phyloP scores from a whole-genome alignment of 1,139 yeast genomes.

The Candida smagusa region DNA sequence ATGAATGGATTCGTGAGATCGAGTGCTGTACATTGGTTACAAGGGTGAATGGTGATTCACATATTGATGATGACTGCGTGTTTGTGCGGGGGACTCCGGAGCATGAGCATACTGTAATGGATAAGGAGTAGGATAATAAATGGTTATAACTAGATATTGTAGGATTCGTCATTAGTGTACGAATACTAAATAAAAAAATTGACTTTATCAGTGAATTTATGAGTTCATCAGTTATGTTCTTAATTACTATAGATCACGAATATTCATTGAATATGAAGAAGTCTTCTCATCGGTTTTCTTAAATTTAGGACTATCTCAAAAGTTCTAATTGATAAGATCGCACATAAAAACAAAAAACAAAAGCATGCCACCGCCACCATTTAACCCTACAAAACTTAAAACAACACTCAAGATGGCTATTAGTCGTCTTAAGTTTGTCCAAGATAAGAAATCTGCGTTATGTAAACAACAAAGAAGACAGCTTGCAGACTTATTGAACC shows the following conservation, averaged over 20 bases:
- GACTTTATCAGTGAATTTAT: no score
- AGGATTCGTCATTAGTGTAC: no score
- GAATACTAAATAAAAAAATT: no score
- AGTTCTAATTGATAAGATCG: not conserved
- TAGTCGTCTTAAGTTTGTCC: slow-evolving; percentile 73
- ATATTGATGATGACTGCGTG: slow-evolving; percentile 38
- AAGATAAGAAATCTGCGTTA: slow-evolving; percentile 77
- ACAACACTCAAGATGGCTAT: slow-evolving; percentile 79
- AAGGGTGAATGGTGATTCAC: not conserved
- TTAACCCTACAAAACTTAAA: slow-evolving; percentile 50
- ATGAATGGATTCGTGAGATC: slow-evolving; percentile 71
- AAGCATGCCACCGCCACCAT: slow-evolving; percentile 22
- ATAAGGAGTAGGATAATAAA: slow-evolving; percentile 4
- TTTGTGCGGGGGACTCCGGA: slow-evolving; percentile 37
- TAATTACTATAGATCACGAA: no score
- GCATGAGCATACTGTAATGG: slow-evolving; percentile 42
- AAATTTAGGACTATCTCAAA: no score
- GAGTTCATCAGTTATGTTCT: no score
- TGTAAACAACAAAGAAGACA: slow-evolving; percentile 77
- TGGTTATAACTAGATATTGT: slow-evolving; percentile 1
- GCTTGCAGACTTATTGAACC: slow-evolving; percentile 67
- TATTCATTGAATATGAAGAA: no score
- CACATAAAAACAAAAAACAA: not conserved
- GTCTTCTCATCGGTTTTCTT: no score
- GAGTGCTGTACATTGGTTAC: slow-evolving; percentile 38